These are phyloP conservation scores for Entomortierella beljakovae DNA, from an alignment of 192 early-diverging fungal genomes.

Conservation along the genomic window DNA sequence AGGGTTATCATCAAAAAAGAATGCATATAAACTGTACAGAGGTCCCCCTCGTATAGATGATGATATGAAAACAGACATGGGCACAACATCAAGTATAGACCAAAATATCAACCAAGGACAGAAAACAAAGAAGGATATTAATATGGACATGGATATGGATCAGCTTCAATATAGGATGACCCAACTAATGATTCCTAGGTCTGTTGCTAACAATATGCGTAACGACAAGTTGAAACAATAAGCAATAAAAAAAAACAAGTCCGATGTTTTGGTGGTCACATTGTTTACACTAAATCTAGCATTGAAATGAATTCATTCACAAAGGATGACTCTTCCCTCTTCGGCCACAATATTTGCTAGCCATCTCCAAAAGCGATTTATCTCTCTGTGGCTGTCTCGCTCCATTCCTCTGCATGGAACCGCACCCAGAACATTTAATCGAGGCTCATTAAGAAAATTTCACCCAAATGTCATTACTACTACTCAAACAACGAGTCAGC, in stretches of 20 bases:
- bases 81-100: not conserved
- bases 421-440: not conserved
- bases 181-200: conserved; percentile 32
- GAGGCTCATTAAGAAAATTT: not conserved
- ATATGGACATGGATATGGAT: conserved; percentile 32
- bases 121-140: not conserved
- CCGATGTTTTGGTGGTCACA: not conserved
- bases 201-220: conserved; percentile 31
- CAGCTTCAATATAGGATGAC: conserved; percentile 37
- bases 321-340: conserved; percentile 3
- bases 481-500: not conserved
- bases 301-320: not conserved
- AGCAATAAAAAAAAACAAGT: no score
- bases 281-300: not conserved
- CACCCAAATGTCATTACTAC: not conserved
- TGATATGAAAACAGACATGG: conserved; percentile 20
- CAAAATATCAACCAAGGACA: not conserved
- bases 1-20: conserved; percentile 12
- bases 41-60: not conserved
- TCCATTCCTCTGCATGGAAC: not conserved
- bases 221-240: not conserved
- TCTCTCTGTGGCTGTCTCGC: conserved; percentile 11
- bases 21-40: conserved; percentile 15
- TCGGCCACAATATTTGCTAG: not conserved
- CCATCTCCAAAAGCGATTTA: conserved; percentile 10